These are phyloP conservation scores for Juglanconis sp. DNA, from an alignment of 2,329 filamentous ascomycete genomes.

Conservation along the genomic window DNA sequence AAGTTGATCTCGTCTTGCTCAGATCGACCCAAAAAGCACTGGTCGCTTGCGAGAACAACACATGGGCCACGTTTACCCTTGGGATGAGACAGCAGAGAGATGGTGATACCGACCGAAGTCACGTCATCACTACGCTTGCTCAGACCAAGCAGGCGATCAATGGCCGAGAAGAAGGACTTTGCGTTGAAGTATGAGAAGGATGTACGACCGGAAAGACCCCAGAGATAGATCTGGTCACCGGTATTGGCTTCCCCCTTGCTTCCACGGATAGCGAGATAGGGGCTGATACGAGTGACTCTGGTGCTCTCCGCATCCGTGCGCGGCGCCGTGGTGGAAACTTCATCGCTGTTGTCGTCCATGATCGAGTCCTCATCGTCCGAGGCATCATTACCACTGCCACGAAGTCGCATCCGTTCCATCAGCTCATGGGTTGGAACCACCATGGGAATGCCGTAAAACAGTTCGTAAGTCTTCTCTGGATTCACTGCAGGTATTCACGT, in stretches of 20 bases:
- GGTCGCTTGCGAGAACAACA: background rate
- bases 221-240: background rate
- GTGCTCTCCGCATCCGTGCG: background rate
- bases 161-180: slow-evolving; percentile 5
- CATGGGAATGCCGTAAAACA: slow-evolving; percentile 11
- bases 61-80: slow-evolving; percentile 1
- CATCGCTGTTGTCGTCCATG: background rate
- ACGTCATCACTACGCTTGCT: background rate
- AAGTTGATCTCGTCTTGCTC: slow-evolving; percentile 2
- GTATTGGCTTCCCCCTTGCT: background rate
- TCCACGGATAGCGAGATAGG: background rate
- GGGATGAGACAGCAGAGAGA: background rate
- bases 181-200: background rate
- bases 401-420: background rate
- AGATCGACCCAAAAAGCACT: slow-evolving; percentile 3
- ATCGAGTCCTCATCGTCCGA: background rate
- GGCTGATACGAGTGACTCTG: background rate
- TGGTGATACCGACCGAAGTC: background rate
- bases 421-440: background rate
- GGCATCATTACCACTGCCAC: background rate
- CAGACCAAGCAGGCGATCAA: slow-evolving; percentile 5
- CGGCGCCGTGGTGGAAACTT: background rate
- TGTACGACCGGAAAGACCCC: background rate
- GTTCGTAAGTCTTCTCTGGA: slow-evolving; percentile 13
- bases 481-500: slow-evolving; percentile 2